These are phyloP conservation scores for Macrocybe gigantea DNA, from an alignment of 768 basidiomycete species.

Conservation along the genomic window DNA sequence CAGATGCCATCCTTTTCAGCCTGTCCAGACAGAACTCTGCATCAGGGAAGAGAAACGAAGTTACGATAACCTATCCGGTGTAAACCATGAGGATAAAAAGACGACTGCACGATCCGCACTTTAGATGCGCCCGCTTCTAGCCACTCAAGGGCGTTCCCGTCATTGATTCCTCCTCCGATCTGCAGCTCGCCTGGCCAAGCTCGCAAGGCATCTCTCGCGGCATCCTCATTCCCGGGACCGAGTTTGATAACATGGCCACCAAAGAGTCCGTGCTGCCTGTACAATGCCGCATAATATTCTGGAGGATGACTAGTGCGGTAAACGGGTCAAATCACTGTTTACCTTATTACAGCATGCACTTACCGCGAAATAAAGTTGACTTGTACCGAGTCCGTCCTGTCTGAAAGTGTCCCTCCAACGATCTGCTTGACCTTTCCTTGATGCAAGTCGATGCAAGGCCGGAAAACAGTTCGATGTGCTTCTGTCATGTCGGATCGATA, in stretches of 20 bases:
- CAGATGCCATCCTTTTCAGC: constrained; percentile 51
- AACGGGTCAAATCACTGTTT: too few species aligned
- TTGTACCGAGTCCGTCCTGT: constrained; percentile 67
- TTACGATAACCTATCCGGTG: constrained; percentile 81
- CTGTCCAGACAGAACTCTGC: constrained; percentile 73
- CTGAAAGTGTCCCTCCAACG: constrained; percentile 89
- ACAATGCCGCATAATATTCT: constrained; percentile 74
- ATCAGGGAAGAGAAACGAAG: constrained; percentile 89
- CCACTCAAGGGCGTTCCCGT: constrained; percentile 78
- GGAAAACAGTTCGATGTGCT: constrained; percentile 52
- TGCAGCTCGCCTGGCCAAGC: constrained; percentile 90
- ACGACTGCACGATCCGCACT: constrained; percentile 26
- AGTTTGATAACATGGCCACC: constrained; percentile 98
- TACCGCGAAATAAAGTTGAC: neutral
- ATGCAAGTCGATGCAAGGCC: constrained; percentile 97
- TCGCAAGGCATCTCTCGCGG: constrained; percentile 77
- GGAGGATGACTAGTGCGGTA: constrained; percentile 57
- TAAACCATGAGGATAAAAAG: constrained; percentile 1
- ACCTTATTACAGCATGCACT: neutral
- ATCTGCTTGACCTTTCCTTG: constrained; percentile 97
- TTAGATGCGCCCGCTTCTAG: constrained; percentile 87
- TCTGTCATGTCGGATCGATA: constrained; percentile 10
- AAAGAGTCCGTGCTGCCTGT: constrained; percentile 56
- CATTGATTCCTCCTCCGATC: constrained; percentile 89
- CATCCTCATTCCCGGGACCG: constrained; percentile 82